These are phyloP conservation scores for Diaporthe amygdali DNA, from an alignment of 2,329 filamentous ascomycete genomes.

Conservation along the genomic window DNA sequence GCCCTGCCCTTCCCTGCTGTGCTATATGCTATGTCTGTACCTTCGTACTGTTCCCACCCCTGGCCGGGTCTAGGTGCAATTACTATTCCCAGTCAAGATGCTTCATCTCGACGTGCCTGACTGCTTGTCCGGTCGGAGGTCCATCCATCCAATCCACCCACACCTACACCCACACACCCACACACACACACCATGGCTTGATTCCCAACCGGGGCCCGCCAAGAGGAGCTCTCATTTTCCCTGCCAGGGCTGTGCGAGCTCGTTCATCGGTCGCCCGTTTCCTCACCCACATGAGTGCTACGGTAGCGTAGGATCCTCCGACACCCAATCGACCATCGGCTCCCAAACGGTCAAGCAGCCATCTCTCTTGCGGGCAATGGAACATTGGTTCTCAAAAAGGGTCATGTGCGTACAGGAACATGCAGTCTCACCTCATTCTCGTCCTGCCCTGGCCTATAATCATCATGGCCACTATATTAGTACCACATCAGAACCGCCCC, in stretches of 20 bases:
- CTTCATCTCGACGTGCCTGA: conserved; percentile 10
- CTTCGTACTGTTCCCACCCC: background rate
- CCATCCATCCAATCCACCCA: background rate
- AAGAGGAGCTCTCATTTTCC: background rate
- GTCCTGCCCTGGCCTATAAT: background rate
- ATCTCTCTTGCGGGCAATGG: conserved; percentile 4
- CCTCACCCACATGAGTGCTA: conserved; percentile 3
- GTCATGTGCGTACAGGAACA: conserved; percentile 4
- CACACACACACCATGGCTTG: background rate
- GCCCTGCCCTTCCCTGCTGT: background rate
- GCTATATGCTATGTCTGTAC: background rate
- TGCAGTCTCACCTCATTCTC: conserved; percentile 2
- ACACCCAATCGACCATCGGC: conserved; percentile 4
- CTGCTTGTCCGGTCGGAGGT: conserved; percentile 2
- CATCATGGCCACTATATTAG: background rate
- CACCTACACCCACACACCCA: background rate
- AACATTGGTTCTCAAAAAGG: conserved; percentile 15
- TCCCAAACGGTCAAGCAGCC: conserved; percentile 12
- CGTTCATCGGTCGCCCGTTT: conserved; percentile 13
- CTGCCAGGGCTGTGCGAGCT: background rate
- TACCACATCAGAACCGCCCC: background rate
- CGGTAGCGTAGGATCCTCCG: conserved; percentile 13
- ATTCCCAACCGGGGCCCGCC: conserved; percentile 5
- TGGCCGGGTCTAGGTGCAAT: background rate
- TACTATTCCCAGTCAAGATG: conserved; percentile 14